phyloP scores from a whole-genome alignment of 2,329 filamentous ascomycete species.

The Xylaria sp. region DNA sequence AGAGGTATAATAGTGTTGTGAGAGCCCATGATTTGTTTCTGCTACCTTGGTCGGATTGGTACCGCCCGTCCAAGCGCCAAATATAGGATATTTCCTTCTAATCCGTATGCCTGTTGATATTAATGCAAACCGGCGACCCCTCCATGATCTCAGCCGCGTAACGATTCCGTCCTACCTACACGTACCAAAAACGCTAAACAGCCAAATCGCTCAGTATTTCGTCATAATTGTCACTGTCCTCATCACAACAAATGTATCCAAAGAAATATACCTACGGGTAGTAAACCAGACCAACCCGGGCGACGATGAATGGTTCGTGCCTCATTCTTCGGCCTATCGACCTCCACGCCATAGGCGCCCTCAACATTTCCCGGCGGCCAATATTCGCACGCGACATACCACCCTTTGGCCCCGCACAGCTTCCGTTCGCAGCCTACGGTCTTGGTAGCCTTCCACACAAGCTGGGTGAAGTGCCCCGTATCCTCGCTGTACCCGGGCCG shows the following conservation, averaged over 20 bases:
- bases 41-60: neutral
- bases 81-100: neutral
- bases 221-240: neutral
- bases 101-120: too few relatives aligned
- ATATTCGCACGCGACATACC: constrained; percentile 75
- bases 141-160: too few relatives aligned
- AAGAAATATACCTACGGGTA: neutral
- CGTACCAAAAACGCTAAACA: neutral
- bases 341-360: constrained; percentile 56
- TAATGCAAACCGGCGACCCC: too few relatives aligned
- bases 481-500: constrained; percentile 60
- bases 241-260: neutral
- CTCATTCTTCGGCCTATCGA: constrained; percentile 38
- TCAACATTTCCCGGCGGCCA: constrained; percentile 69
- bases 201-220: neutral
- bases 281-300: constrained; percentile 4
- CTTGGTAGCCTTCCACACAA: constrained; percentile 71
- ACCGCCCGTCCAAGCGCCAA: neutral
- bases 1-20: neutral
- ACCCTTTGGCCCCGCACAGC: constrained; percentile 50
- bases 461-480: constrained; percentile 75
- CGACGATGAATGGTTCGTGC: too few relatives aligned
- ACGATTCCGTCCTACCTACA: too few relatives aligned
- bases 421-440: constrained; percentile 60
- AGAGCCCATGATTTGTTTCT: neutral